Evolutionary conservation across 2,329 filamentous ascomycete genomes (phyloP).

Genomic region (Trichoderma breve): DNA sequence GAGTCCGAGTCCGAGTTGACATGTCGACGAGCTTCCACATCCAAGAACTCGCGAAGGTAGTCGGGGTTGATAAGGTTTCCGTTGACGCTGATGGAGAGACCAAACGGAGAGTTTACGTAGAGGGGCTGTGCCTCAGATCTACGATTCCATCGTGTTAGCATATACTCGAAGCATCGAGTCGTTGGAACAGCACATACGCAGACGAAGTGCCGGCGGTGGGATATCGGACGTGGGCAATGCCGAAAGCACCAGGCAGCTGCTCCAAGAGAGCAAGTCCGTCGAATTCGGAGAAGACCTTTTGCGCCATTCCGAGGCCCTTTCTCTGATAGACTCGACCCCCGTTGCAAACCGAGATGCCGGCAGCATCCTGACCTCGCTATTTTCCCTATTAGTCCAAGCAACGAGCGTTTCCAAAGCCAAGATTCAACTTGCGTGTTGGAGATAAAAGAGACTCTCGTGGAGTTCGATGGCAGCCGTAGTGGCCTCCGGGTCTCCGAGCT

Average conservation of each 20-base stretch:
- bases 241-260: slow-evolving; percentile 63
- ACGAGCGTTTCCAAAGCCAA: too few species aligned
- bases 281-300: slow-evolving; percentile 29
- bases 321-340: slow-evolving; percentile 83
- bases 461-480: slow-evolving; percentile 13
- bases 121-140: slow-evolving; percentile 90
- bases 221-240: slow-evolving; percentile 78
- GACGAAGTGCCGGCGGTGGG: slow-evolving; percentile 80
- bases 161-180: slow-evolving; percentile 1
- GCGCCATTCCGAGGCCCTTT: slow-evolving; percentile 82
- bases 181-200: slow-evolving; percentile 30
- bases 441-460: slow-evolving; percentile 5
- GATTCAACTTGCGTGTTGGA: slow-evolving; percentile 9
- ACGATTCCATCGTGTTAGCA: slow-evolving; percentile 34
- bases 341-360: slow-evolving; percentile 74
- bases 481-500: slow-evolving; percentile 12
- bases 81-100: slow-evolving; percentile 79
- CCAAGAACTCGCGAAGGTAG: slow-evolving; percentile 68
- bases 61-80: slow-evolving; percentile 81
- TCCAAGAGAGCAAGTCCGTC: slow-evolving; percentile 34
- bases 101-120: slow-evolving; percentile 81
- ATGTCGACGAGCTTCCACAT: slow-evolving; percentile 76
- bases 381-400: neutral
- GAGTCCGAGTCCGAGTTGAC: slow-evolving; percentile 90
- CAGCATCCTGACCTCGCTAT: slow-evolving; percentile 49